Conservation (phyloP, 768 basidiomycete species). For the Russula sp. region DNA sequence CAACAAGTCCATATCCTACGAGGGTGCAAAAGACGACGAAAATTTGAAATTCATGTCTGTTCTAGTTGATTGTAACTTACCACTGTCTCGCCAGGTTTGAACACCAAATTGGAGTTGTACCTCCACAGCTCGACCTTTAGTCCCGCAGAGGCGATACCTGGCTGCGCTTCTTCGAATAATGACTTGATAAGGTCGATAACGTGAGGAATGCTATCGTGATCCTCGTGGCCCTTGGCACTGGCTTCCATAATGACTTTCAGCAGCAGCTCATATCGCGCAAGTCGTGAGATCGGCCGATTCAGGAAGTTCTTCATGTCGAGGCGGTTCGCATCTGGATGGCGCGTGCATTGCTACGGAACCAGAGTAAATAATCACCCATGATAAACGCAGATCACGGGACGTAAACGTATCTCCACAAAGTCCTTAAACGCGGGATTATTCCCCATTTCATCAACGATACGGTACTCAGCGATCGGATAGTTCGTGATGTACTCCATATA, state of each 20-base stretch:
- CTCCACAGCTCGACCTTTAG: slow-evolving; percentile 89
- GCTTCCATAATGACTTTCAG: slow-evolving; percentile 78
- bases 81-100: slow-evolving; percentile 74
- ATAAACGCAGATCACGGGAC: background rate
- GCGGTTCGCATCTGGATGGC: slow-evolving; percentile 74
- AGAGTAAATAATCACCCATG: background rate
- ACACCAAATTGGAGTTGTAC: slow-evolving; percentile 73
- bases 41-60: background rate
- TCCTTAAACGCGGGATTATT: slow-evolving; percentile 75
- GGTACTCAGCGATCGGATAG: slow-evolving; percentile 86
- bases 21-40: background rate
- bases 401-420: slow-evolving; percentile 69
- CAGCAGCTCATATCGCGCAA: slow-evolving; percentile 85
- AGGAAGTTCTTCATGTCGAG: slow-evolving; percentile 93
- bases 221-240: slow-evolving; percentile 72
- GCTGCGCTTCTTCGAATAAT: slow-evolving; percentile 83
- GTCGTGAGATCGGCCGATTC: slow-evolving; percentile 84
- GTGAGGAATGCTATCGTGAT: slow-evolving; percentile 75
- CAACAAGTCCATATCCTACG: slow-evolving; percentile 82
- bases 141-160: slow-evolving; percentile 78
- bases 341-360: slow-evolving; percentile 44
- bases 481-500: slow-evolving; percentile 94
- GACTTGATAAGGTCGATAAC: slow-evolving; percentile 85
- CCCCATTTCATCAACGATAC: slow-evolving; percentile 84
- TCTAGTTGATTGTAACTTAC: slow-evolving; percentile 37